A percentile compares a stretch with the other conserved stretches of the same genome.
These are phyloP conservation scores for Haplosporangium sp. DNA, from an alignment of 371 early-diverging fungal genomes.

Conservation along the genomic window DNA sequence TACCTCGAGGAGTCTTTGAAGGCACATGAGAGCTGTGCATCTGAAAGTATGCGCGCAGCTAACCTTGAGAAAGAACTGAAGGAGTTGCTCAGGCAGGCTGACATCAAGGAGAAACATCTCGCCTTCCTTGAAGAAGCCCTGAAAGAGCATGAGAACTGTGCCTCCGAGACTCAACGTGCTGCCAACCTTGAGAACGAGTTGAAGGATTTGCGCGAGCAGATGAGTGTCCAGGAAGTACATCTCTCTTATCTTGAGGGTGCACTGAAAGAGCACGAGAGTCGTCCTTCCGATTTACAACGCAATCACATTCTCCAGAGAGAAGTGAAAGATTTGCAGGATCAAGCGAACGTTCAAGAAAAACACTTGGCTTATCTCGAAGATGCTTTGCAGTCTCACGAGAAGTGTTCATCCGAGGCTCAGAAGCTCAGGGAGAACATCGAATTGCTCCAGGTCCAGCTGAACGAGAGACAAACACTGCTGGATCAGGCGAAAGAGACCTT, in stretches of 20 bases:
- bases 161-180: neutral
- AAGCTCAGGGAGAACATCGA: constrained; percentile 16
- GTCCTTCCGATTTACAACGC: neutral
- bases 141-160: neutral
- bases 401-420: constrained; percentile 17
- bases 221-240: constrained; percentile 31
- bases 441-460: constrained; percentile 14
- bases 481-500: neutral
- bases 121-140: constrained; percentile 33
- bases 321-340: constrained; percentile 16
- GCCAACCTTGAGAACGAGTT: constrained; percentile 12
- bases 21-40: constrained; percentile 9
- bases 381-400: constrained; percentile 18
- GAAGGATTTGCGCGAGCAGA: constrained; percentile 25
- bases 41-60: neutral
- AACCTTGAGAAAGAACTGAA: constrained; percentile 17
- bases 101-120: constrained; percentile 36
- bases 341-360: constrained; percentile 27
- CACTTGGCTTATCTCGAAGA: constrained; percentile 38
- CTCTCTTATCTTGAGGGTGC: constrained; percentile 35
- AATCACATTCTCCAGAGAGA: constrained; percentile 10
- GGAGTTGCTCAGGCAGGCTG: constrained; percentile 20
- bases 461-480: constrained; percentile 11
- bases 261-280: neutral
- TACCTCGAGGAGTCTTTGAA: constrained; percentile 21